Percentiles rank a stretch among this genome's conserved stretches.
Conservation (phyloP, 2,329 filamentous ascomycete species). For the Xylaria sp. region DNA sequence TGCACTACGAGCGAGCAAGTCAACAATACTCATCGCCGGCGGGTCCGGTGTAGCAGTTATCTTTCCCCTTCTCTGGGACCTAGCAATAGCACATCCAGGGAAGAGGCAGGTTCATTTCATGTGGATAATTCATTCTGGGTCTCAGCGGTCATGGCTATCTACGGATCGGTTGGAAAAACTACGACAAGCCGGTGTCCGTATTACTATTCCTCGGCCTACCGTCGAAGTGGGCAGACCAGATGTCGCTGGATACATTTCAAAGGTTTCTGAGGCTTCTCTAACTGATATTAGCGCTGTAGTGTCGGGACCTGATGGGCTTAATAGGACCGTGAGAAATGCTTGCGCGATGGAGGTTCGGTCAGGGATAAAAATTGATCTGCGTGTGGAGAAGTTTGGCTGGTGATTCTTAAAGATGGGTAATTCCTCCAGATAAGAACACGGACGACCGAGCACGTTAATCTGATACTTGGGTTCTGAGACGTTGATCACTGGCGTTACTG, state of each 20-base stretch:
- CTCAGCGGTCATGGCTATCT: conserved; percentile 65
- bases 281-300: conserved; percentile 53
- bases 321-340: conserved; percentile 67
- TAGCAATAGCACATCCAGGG: conserved; percentile 48
- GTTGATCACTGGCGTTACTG: background rate
- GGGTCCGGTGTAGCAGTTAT: conserved; percentile 73
- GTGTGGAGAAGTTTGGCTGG: conserved; percentile 76
- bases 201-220: conserved; percentile 66
- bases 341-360: conserved; percentile 60
- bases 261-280: conserved; percentile 47
- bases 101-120: conserved; percentile 59
- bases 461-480: background rate
- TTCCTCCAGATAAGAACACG: background rate
- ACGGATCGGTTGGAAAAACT: conserved; percentile 60
- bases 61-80: conserved; percentile 67
- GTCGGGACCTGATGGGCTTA: conserved; percentile 70
- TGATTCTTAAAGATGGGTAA: conserved; percentile 45
- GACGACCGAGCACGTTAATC: background rate
- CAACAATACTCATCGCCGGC: conserved; percentile 67
- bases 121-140: conserved; percentile 66
- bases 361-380: conserved; percentile 62
- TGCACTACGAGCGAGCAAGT: conserved; percentile 59
- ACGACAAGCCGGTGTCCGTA: conserved; percentile 58
- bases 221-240: conserved; percentile 63
- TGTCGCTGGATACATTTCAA: conserved; percentile 55